Conservation (phyloP, 1,284 basidiomycete species). For the Sphaerobolus stellatus region DNA sequence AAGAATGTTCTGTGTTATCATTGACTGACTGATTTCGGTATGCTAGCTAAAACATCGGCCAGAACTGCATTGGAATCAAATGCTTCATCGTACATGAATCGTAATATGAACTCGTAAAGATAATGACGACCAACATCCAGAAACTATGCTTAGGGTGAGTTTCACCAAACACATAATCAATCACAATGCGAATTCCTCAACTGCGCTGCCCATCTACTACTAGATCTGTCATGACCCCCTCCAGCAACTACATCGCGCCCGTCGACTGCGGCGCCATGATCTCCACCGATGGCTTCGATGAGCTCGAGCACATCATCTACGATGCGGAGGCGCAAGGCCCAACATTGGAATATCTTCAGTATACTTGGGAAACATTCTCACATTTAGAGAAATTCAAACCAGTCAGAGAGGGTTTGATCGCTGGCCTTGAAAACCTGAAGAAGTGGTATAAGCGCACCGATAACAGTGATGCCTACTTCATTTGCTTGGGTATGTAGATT, state of each 20-base stretch:
- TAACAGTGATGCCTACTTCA: too few relatives aligned
- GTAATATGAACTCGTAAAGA: conserved; percentile 71
- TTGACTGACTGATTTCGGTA: conserved; percentile 8
- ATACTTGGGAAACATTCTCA: too few relatives aligned
- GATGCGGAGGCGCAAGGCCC: conserved; percentile 75
- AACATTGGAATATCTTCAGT: too few relatives aligned
- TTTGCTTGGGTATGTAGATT: too few relatives aligned
- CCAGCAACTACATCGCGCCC: conserved; percentile 61
- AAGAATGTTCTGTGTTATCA: background rate
- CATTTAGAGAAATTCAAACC: too few relatives aligned
- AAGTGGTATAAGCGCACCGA: too few relatives aligned
- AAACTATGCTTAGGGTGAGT: conserved; percentile 61
- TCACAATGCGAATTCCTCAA: background rate
- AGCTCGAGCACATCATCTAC: conserved; percentile 68
- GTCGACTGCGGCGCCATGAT: conserved; percentile 87
- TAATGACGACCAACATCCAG: conserved; percentile 60
- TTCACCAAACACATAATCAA: conserved; percentile 10
- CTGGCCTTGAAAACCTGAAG: too few relatives aligned
- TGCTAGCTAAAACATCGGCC: conserved; percentile 87
- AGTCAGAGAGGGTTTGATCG: too few relatives aligned
- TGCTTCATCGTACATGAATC: conserved; percentile 81
- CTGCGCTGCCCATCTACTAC: conserved; percentile 11
- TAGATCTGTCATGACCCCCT: conserved; percentile 60
- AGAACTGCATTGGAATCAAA: conserved; percentile 97
- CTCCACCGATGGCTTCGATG: conserved; percentile 62